Evolutionary conservation across 2,329 filamentous ascomycete species (phyloP).

Genomic region (Calonectria pauciramosa): DNA sequence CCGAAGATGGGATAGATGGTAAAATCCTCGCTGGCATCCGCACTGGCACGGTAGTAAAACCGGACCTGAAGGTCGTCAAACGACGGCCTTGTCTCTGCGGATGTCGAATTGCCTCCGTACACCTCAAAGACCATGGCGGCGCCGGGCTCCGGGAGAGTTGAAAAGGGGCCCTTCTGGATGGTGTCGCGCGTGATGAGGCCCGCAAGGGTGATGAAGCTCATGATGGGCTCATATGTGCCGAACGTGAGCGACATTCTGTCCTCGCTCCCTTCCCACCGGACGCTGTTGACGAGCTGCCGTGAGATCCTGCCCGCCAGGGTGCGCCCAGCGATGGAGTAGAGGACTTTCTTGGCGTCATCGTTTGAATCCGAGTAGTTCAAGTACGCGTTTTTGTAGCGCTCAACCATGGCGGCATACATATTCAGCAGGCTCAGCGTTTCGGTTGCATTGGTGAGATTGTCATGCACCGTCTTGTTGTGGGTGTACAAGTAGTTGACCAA

Average conservation of each 20-base stretch:
- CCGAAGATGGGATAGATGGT: slow-evolving; percentile 57
- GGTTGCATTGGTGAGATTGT: slow-evolving; percentile 53
- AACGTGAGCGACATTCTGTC: slow-evolving; percentile 68
- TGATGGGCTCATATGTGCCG: slow-evolving; percentile 67
- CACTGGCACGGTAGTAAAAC: slow-evolving; percentile 69
- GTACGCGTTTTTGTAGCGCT: slow-evolving; percentile 69
- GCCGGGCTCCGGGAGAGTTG: slow-evolving; percentile 74
- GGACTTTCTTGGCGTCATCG: slow-evolving; percentile 50
- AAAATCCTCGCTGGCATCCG: slow-evolving; percentile 53
- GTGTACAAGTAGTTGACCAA: slow-evolving; percentile 67
- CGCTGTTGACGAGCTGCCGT: slow-evolving; percentile 57
- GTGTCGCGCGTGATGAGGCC: slow-evolving; percentile 64
- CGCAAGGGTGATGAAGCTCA: slow-evolving; percentile 67
- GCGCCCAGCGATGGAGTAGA: slow-evolving; percentile 66
- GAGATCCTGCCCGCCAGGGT: slow-evolving; percentile 63
- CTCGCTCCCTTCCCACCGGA: slow-evolving; percentile 53
- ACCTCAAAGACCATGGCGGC: slow-evolving; percentile 83
- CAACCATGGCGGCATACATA: slow-evolving; percentile 75
- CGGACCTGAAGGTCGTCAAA: slow-evolving; percentile 63
- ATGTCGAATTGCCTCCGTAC: slow-evolving; percentile 47
- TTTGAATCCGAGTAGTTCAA: slow-evolving; percentile 62
- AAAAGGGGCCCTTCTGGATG: slow-evolving; percentile 57
- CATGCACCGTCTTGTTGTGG: slow-evolving; percentile 62
- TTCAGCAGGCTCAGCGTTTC: slow-evolving; percentile 61
- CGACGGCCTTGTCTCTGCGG: slow-evolving; percentile 43